Evolutionary conservation across 495 filamentous ascomycete genomes (phyloP).

Genomic region (Platismatia glauca): DNA sequence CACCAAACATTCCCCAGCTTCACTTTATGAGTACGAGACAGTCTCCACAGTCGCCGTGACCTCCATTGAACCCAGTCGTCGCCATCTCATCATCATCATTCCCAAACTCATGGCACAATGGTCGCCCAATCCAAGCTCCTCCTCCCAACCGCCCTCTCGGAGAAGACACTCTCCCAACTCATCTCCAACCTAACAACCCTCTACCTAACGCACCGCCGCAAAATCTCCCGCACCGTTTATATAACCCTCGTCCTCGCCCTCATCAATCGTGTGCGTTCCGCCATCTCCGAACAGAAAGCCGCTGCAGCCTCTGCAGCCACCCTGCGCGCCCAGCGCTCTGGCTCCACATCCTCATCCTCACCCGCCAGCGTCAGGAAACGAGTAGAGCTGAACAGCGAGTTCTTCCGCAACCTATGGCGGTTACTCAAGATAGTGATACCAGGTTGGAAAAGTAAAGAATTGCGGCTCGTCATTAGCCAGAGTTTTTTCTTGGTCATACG

Average conservation of each 20-base stretch:
- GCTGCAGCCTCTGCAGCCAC: conserved; percentile 32
- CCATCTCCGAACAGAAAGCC: conserved; percentile 85
- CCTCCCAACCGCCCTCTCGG: conserved; percentile 40
- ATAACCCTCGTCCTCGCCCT: conserved; percentile 84
- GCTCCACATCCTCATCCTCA: conserved; percentile 44
- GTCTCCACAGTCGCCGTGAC: neutral
- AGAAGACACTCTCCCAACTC: conserved; percentile 64
- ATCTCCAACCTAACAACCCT: conserved; percentile 62
- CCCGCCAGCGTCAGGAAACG: conserved; percentile 51
- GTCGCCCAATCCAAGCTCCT: conserved; percentile 72
- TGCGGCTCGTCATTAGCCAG: conserved; percentile 76
- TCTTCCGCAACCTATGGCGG: conserved; percentile 75
- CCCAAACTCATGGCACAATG: conserved; percentile 40
- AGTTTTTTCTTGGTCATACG: conserved; percentile 78
- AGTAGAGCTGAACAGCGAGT: conserved; percentile 90
- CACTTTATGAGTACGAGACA: neutral
- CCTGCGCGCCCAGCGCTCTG: conserved; percentile 57
- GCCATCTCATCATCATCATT: neutral
- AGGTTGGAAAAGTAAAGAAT: conserved; percentile 79
- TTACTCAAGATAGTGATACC: conserved; percentile 83
- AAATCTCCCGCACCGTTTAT: conserved; percentile 85
- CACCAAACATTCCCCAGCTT: neutral
- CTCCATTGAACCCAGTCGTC: neutral
- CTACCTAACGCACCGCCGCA: conserved; percentile 78
- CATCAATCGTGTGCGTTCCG: conserved; percentile 81